Conservation (phyloP, 225 moss, liverwort and hornwort genomes). For the Physcomitrium patens region DNA sequence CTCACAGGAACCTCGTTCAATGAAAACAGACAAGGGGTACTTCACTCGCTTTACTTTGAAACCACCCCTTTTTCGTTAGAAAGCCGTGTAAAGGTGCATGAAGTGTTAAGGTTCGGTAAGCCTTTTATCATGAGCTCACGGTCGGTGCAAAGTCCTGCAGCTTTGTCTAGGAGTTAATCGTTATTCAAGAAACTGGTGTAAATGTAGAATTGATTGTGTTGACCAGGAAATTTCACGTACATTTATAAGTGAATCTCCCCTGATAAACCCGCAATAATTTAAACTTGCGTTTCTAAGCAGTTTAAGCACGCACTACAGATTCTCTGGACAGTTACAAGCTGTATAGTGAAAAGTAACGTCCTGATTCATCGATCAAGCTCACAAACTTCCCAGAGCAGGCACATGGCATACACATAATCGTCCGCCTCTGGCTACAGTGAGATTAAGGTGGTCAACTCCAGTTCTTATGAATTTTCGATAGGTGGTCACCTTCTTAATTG, state of each 20-base stretch:
- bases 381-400: slow-evolving; percentile 9
- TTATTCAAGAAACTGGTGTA: neutral
- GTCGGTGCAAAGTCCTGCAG: slow-evolving; percentile 4
- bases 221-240: neutral
- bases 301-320: neutral
- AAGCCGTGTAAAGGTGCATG: neutral
- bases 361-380: slow-evolving; percentile 7
- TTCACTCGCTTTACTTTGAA: slow-evolving; percentile 10
- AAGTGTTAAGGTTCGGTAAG: slow-evolving; percentile 3
- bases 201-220: neutral
- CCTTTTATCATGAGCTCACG: slow-evolving; percentile 17
- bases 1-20: neutral
- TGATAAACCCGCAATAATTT: neutral
- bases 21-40: slow-evolving; percentile 1
- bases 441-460: too few relatives aligned
- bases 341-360: neutral
- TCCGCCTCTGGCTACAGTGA: neutral
- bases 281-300: slow-evolving; percentile 4
- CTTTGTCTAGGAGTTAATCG: neutral
- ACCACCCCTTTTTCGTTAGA: neutral
- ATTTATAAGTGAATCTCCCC: neutral
- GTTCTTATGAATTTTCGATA: neutral
- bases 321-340: slow-evolving; percentile 12
- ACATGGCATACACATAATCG: slow-evolving; percentile 2
- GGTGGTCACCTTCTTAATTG: slow-evolving; percentile 49